Conservation (phyloP, 2,329 filamentous ascomycete species). For the Aspergillus fijiensis region DNA sequence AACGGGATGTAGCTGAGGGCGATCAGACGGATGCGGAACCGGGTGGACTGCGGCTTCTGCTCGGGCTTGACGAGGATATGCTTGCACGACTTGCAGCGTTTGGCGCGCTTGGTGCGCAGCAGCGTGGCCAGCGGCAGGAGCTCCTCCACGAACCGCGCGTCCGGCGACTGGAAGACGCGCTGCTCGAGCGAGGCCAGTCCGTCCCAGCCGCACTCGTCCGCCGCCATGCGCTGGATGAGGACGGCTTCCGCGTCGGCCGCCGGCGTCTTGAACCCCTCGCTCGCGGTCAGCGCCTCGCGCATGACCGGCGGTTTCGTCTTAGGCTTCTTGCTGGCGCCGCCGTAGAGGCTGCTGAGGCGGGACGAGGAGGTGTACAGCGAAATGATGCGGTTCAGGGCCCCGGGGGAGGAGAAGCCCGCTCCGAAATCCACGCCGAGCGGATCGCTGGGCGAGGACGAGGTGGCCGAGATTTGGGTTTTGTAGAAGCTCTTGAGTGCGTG, state of each 20-base stretch:
- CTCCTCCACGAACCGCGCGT: slow-evolving; percentile 66
- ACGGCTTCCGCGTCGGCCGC: slow-evolving; percentile 59
- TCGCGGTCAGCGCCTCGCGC: slow-evolving; percentile 70
- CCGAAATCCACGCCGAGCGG: slow-evolving; percentile 51
- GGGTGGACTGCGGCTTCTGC: slow-evolving; percentile 80
- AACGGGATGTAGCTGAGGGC: slow-evolving; percentile 85
- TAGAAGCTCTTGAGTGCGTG: slow-evolving; percentile 76
- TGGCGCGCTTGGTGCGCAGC: slow-evolving; percentile 87
- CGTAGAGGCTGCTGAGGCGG: slow-evolving; percentile 54
- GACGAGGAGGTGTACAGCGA: slow-evolving; percentile 70
- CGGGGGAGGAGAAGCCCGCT: slow-evolving; percentile 67
- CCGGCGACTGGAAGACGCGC: slow-evolving; percentile 49
- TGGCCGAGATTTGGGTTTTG: slow-evolving; percentile 70
- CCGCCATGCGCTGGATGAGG: slow-evolving; percentile 60
- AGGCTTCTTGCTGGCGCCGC: slow-evolving; percentile 58
- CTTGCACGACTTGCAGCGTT: slow-evolving; percentile 86
- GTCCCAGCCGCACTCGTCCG: slow-evolving; percentile 59
- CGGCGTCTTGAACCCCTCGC: slow-evolving; percentile 70
- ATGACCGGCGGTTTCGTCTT: slow-evolving; percentile 70
- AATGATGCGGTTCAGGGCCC: slow-evolving; percentile 84
- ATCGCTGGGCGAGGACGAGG: slow-evolving; percentile 54
- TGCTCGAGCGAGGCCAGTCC: slow-evolving; percentile 59
- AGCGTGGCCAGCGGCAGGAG: slow-evolving; percentile 79
- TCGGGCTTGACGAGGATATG: slow-evolving; percentile 96
- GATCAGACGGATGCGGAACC: slow-evolving; percentile 89